These are phyloP conservation scores for Hyaloscypha bicolor DNA, from an alignment of 495 filamentous ascomycete genomes.

Conservation along the genomic window DNA sequence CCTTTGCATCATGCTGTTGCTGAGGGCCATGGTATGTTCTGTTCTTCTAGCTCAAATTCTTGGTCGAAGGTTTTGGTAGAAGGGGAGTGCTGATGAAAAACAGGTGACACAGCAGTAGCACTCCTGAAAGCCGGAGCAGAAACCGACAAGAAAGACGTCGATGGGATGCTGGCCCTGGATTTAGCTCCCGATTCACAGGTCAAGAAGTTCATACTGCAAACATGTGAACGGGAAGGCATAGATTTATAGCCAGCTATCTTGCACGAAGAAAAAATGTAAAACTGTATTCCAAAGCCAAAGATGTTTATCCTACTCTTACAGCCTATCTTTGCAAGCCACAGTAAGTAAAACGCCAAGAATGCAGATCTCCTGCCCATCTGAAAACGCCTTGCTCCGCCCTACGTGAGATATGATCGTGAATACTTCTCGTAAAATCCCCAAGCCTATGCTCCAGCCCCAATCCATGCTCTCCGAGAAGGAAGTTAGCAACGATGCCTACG, in stretches of 20 bases:
- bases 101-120: slow-evolving; percentile 74
- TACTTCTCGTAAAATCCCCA: background rate
- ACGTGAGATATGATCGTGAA: background rate
- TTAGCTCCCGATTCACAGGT: slow-evolving; percentile 83
- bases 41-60: background rate
- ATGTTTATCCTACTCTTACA: background rate
- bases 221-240: slow-evolving; percentile 85
- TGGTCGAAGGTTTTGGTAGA: background rate
- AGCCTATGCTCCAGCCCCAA: background rate
- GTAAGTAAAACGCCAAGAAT: slow-evolving; percentile 12
- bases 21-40: slow-evolving; percentile 74
- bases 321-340: background rate
- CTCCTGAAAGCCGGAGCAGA: slow-evolving; percentile 86
- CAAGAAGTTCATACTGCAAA: slow-evolving; percentile 74
- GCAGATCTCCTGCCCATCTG: background rate
- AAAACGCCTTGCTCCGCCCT: background rate
- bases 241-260: slow-evolving; percentile 47
- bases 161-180: slow-evolving; percentile 72
- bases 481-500: background rate
- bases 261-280: background rate
- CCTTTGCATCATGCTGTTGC: slow-evolving; percentile 92
- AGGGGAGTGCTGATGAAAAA: slow-evolving; percentile 2
- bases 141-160: slow-evolving; percentile 72
- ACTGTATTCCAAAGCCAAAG: background rate
- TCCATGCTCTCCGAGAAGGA: background rate